Percentiles rank a stretch among this genome's conserved stretches.
These are phyloP conservation scores for Neofusicoccum sp. DNA, from an alignment of 2,329 filamentous ascomycete genomes.

Conservation along the genomic window DNA sequence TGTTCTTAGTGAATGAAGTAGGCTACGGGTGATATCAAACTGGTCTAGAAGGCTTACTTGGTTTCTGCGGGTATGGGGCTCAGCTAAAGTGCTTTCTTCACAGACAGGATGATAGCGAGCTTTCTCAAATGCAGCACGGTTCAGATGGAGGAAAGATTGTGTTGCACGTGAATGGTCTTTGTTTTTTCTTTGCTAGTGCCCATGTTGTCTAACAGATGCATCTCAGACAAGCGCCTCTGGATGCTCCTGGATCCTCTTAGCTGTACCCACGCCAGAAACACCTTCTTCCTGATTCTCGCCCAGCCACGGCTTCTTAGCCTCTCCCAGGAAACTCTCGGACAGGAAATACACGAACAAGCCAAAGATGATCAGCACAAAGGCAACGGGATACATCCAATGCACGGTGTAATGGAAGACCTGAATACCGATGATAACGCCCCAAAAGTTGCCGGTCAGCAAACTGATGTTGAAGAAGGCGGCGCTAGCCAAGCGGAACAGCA, in stretches of 20 bases:
- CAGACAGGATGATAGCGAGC: not conserved
- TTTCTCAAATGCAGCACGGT: not conserved
- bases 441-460: conserved; percentile 91
- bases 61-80: not conserved
- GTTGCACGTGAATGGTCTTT: not conserved
- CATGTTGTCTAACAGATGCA: not conserved
- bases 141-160: not conserved
- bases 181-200: not conserved
- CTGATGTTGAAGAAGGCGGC: conserved; percentile 98
- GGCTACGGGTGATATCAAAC: not conserved
- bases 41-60: not conserved
- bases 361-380: conserved; percentile 87
- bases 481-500: conserved; percentile 83
- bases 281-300: conserved; percentile 81
- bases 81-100: not conserved
- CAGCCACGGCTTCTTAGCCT: conserved; percentile 93
- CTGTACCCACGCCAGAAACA: conserved; percentile 77
- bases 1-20: not conserved
- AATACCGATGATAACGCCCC: conserved; percentile 91
- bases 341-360: conserved; percentile 87
- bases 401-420: conserved; percentile 77
- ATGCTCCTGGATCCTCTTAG: conserved; percentile 61
- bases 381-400: conserved; percentile 91
- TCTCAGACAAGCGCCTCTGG: conserved; percentile 38
- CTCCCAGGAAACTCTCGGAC: conserved; percentile 75